phyloP scores from a whole-genome alignment of 768 basidiomycete species.

The Infundibulicybe gibba region DNA sequence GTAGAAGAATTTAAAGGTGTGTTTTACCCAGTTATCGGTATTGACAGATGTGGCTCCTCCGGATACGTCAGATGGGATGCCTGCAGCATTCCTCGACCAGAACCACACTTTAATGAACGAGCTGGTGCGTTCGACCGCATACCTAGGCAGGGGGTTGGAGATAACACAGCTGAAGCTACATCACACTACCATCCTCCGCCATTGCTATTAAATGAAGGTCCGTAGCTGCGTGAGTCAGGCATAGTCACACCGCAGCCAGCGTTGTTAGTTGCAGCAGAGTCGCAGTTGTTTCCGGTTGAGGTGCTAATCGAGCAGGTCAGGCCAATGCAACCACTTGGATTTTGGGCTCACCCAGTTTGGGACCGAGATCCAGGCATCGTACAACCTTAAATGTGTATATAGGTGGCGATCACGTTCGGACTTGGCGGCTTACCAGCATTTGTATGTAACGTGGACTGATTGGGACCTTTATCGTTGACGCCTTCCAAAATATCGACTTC shows the following conservation, averaged over 20 bases:
- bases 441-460: slow-evolving; percentile 57
- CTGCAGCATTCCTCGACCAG: slow-evolving; percentile 48
- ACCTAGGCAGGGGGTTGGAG: slow-evolving; percentile 30
- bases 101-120: slow-evolving; percentile 67
- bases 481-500: slow-evolving; percentile 56
- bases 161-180: neutral
- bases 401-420: neutral
- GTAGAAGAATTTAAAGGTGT: neutral
- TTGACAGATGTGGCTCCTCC: slow-evolving; percentile 37
- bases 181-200: slow-evolving; percentile 60
- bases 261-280: slow-evolving; percentile 43
- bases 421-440: slow-evolving; percentile 29
- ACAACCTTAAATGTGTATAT: slow-evolving; percentile 33
- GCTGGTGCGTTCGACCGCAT: slow-evolving; percentile 57
- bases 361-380: slow-evolving; percentile 44
- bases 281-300: slow-evolving; percentile 41
- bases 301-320: slow-evolving; percentile 20
- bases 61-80: slow-evolving; percentile 43
- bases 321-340: neutral
- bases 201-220: slow-evolving; percentile 51
- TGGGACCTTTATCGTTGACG: slow-evolving; percentile 51
- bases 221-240: slow-evolving; percentile 43
- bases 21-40: slow-evolving; percentile 50
- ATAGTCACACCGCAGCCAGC: slow-evolving; percentile 53
- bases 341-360: slow-evolving; percentile 41